Conservation (phyloP, 805 yeast genomes). For the Schwanniomyces yamadae region DNA sequence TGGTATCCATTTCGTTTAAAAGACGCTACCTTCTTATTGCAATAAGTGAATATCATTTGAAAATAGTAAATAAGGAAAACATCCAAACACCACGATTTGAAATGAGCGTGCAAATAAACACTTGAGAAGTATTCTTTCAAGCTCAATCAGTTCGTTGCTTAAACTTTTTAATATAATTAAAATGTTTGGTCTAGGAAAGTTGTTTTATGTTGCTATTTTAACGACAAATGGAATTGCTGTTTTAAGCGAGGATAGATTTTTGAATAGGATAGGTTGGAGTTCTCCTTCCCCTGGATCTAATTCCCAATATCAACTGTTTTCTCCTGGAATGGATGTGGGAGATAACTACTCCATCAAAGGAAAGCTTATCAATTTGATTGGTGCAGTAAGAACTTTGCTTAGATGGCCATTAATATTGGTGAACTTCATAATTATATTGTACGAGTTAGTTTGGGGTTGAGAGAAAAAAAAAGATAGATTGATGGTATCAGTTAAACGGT, state of each 20-base stretch:
- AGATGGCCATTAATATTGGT: conserved; percentile 71
- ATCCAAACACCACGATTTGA: no score
- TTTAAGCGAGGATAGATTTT: conserved; percentile 75
- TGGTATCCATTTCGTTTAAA: not conserved
- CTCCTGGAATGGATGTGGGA: conserved; percentile 49
- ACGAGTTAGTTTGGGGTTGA: conserved; percentile 68
- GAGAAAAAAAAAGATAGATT: not conserved
- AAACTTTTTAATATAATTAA: no score
- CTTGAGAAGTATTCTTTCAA: not conserved
- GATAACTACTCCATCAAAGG: conserved; percentile 42
- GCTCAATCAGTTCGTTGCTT: no score
- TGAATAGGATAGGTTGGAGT: conserved; percentile 55
- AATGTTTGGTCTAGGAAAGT: conserved; percentile 62
- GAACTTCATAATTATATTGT: conserved; percentile 62
- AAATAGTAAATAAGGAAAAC: no score
- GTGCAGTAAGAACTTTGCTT: conserved; percentile 73
- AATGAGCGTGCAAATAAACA: conserved; percentile 2
- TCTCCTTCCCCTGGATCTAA: conserved; percentile 17
- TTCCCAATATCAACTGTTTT: conserved; percentile 18
- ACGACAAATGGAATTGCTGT: conserved; percentile 75
- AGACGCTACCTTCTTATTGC: no score
- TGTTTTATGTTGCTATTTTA: conserved; percentile 56
- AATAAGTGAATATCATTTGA: no score
- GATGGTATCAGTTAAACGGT: not conserved
- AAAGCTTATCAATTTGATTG: conserved; percentile 61